phyloP scores from a whole-genome alignment of 2,329 filamentous ascomycete species.

The Colletotrichum liriopes region DNA sequence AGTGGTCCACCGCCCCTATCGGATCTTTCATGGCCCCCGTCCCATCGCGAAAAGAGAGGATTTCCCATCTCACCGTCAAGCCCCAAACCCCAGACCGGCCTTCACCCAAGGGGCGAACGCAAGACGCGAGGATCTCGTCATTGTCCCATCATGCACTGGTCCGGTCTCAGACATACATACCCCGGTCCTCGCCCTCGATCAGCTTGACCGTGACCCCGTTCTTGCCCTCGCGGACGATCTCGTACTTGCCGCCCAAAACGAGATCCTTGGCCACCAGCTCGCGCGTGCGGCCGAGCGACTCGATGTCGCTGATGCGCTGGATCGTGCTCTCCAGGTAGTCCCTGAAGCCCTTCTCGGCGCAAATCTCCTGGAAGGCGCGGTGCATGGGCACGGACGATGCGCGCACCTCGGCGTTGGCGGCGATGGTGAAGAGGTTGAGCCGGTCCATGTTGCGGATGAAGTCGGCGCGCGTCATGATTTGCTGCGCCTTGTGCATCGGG shows the following conservation, averaged over 20 bases:
- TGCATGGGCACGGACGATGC: conserved; percentile 98
- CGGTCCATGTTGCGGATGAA: conserved; percentile 95
- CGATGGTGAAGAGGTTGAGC: conserved; percentile 95
- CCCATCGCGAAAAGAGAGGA: not conserved
- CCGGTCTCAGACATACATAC: conserved; percentile 12
- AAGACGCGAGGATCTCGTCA: conserved; percentile 19
- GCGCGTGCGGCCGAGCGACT: conserved; percentile 92
- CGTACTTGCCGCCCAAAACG: conserved; percentile 86
- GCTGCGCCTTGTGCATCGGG: conserved; percentile 84
- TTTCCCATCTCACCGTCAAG: not conserved
- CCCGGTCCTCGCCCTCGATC: conserved; percentile 57
- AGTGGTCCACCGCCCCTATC: not conserved
- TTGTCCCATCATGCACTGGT: conserved; percentile 8
- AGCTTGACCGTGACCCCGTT: conserved; percentile 60
- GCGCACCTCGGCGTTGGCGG: conserved; percentile 86
- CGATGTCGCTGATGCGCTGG: conserved; percentile 88
- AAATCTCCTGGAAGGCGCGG: conserved; percentile 89
- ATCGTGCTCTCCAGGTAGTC: conserved; percentile 67
- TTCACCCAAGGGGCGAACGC: not conserved
- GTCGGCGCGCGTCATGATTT: conserved; percentile 96
- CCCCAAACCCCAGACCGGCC: not conserved
- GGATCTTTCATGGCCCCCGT: conserved; percentile 11
- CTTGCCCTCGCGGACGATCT: conserved; percentile 64
- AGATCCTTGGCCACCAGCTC: conserved; percentile 97
- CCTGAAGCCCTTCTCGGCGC: conserved; percentile 71